Percentiles rank a stretch among this genome's conserved stretches.
These are phyloP conservation scores for Trichoderma gracile DNA, from an alignment of 2,329 filamentous ascomycete genomes.

Conservation along the genomic window DNA sequence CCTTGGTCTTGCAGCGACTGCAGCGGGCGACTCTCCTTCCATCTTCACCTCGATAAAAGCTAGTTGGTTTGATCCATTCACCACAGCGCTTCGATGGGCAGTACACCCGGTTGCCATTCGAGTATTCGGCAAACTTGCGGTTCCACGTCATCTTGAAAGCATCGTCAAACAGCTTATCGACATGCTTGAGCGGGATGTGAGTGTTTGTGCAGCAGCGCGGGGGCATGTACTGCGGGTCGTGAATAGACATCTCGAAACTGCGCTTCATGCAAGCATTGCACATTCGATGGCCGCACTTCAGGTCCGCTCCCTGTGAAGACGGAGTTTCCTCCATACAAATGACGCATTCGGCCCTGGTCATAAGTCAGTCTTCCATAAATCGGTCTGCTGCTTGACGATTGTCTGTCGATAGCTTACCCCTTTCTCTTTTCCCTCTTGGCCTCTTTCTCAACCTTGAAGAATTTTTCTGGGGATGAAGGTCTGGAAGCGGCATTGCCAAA, in stretches of 20 bases:
- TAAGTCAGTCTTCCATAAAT: conserved; percentile 29
- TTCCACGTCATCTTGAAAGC: conserved; percentile 81
- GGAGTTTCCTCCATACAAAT: conserved; percentile 71
- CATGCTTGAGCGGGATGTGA: conserved; percentile 72
- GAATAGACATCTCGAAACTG: conserved; percentile 73
- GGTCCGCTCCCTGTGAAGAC: conserved; percentile 63
- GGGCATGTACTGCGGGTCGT: conserved; percentile 79
- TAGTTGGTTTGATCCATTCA: conserved; percentile 74
- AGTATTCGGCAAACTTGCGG: conserved; percentile 74
- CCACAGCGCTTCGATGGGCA: conserved; percentile 73
- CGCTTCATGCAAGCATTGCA: conserved; percentile 74
- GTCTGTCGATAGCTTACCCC: conserved; percentile 23
- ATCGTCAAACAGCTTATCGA: conserved; percentile 71
- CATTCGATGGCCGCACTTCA: conserved; percentile 80
- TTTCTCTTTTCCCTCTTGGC: conserved; percentile 31
- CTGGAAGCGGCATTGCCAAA: conserved; percentile 16
- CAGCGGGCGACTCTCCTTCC: conserved; percentile 70
- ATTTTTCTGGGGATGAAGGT: conserved; percentile 29
- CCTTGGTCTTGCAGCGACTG: conserved; percentile 67
- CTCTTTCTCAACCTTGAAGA: conserved; percentile 31
- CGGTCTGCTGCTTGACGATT: conserved; percentile 24
- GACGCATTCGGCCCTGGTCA: conserved; percentile 65
- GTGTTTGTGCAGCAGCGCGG: conserved; percentile 76
- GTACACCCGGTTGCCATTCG: conserved; percentile 72
- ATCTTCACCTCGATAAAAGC: conserved; percentile 57